These are phyloP conservation scores for Cercospora sesami DNA, from an alignment of 2,329 filamentous ascomycete genomes.

Conservation along the genomic window DNA sequence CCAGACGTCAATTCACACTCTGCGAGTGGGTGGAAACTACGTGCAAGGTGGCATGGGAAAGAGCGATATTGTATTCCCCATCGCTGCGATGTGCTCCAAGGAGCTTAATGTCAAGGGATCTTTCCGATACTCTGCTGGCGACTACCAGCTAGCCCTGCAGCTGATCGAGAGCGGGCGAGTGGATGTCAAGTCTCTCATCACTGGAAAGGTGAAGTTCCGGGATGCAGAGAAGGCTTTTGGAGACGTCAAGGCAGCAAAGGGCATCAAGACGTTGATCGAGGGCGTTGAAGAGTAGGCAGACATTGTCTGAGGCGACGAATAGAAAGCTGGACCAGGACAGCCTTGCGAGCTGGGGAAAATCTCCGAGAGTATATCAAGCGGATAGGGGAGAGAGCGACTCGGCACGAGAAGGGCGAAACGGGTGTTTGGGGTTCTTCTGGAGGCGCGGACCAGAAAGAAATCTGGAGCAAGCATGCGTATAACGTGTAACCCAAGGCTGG, in stretches of 20 bases:
- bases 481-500: constrained; percentile 3
- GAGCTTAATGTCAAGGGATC: constrained; percentile 84
- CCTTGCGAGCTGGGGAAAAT: neutral
- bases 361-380: neutral
- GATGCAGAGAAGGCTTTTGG: constrained; percentile 84
- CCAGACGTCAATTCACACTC: constrained; percentile 52
- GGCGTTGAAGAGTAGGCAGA: constrained; percentile 29
- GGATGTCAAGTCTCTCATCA: constrained; percentile 74
- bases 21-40: constrained; percentile 51
- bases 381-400: neutral
- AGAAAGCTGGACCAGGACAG: neutral
- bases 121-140: constrained; percentile 85
- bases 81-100: constrained; percentile 85
- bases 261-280: constrained; percentile 63
- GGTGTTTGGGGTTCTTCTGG: neutral
- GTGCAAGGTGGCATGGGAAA: constrained; percentile 90
- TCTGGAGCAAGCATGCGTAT: neutral
- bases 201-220: constrained; percentile 72
- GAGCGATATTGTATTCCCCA: constrained; percentile 83
- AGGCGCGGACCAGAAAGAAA: neutral
- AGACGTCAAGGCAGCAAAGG: constrained; percentile 80
- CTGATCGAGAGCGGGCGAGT: constrained; percentile 72
- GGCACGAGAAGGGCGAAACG: neutral
- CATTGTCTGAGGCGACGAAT: neutral
- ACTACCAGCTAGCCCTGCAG: constrained; percentile 81